These are phyloP conservation scores for Pseudocercospora macadamiae DNA, from an alignment of 2,329 filamentous ascomycete species.

Conservation along the genomic window DNA sequence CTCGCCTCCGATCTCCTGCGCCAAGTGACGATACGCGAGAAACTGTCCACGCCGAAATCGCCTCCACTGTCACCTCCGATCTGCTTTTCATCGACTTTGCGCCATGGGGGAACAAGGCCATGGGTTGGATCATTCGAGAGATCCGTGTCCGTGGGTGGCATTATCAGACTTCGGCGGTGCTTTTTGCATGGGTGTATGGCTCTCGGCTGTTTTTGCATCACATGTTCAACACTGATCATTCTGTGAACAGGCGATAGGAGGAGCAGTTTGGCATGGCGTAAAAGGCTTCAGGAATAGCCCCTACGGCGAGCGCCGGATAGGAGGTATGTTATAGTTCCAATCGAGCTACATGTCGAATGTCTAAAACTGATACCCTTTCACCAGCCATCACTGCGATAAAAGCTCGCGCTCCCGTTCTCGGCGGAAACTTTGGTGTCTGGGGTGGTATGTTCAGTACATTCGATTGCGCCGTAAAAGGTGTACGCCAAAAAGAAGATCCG, in stretches of 20 bases:
- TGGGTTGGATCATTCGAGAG: constrained; percentile 85
- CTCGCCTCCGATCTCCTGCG: neutral
- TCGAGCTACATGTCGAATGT: constrained; percentile 3
- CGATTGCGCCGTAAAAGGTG: constrained; percentile 94
- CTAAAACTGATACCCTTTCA: neutral
- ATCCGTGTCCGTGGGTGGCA: constrained; percentile 95
- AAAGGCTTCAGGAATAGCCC: constrained; percentile 65
- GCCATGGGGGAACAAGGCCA: constrained; percentile 34
- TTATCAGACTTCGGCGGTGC: constrained; percentile 97
- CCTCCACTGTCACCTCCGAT: neutral
- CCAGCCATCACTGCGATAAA: constrained; percentile 89
- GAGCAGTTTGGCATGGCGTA: constrained; percentile 90
- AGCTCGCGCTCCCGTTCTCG: constrained; percentile 91
- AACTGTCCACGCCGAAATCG: neutral
- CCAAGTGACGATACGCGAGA: neutral
- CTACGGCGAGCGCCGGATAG: constrained; percentile 92
- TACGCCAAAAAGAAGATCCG: constrained; percentile 88
- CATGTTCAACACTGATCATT: constrained; percentile 6
- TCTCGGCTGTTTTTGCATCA: neutral
- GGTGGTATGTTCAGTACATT: constrained; percentile 94
- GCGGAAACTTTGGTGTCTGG: constrained; percentile 98
- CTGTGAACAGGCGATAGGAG: constrained; percentile 37
- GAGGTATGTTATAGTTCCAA: constrained; percentile 52
- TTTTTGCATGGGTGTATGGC: constrained; percentile 88
- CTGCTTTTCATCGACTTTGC: constrained; percentile 10